Percentiles rank a stretch among this genome's conserved stretches.
Conservation (phyloP, 2,329 filamentous ascomycete species). For the Graphilbum ipis-grandicollis region DNA sequence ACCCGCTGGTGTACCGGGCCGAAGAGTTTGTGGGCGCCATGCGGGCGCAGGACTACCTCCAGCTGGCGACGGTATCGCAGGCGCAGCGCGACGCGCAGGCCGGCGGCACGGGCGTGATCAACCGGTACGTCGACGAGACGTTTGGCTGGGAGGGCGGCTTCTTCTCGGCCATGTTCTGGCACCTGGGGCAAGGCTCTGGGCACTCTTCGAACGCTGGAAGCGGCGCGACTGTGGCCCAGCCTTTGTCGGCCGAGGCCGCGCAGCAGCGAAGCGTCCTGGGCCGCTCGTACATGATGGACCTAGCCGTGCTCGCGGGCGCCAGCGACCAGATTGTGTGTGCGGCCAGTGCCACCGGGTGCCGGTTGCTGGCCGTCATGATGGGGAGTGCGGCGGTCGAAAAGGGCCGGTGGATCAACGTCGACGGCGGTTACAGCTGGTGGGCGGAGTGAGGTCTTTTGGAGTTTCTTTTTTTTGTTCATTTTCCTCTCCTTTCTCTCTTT, state of each 20-base stretch:
- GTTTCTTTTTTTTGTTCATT: not conserved
- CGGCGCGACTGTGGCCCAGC: too few relatives aligned
- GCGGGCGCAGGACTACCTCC: constrained; percentile 60
- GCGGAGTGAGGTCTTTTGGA: too few relatives aligned
- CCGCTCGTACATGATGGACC: constrained; percentile 66
- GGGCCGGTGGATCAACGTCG: constrained; percentile 61
- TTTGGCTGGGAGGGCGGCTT: constrained; percentile 84
- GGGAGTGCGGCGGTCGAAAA: constrained; percentile 51
- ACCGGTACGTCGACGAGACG: constrained; percentile 55
- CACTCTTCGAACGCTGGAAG: too few relatives aligned
- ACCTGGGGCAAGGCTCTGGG: constrained; percentile 44
- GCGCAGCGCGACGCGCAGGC: constrained; percentile 14
- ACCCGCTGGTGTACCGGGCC: constrained; percentile 55
- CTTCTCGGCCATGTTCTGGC: constrained; percentile 68
- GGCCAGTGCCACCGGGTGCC: constrained; percentile 55
- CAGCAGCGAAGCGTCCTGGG: constrained; percentile 57
- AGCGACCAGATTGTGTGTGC: constrained; percentile 61
- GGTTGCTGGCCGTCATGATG: constrained; percentile 69
- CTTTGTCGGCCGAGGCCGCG: constrained; percentile 38
- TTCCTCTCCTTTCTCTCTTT: not conserved
- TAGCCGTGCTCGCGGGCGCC: constrained; percentile 52
- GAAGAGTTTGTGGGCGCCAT: constrained; percentile 38
- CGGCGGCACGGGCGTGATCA: constrained; percentile 25
- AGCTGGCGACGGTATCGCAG: constrained; percentile 47
- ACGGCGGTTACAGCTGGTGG: constrained; percentile 47